These are phyloP conservation scores for Gypsophila paniculata DNA, from an alignment of 179 eudicot species.

Conservation along the genomic window DNA sequence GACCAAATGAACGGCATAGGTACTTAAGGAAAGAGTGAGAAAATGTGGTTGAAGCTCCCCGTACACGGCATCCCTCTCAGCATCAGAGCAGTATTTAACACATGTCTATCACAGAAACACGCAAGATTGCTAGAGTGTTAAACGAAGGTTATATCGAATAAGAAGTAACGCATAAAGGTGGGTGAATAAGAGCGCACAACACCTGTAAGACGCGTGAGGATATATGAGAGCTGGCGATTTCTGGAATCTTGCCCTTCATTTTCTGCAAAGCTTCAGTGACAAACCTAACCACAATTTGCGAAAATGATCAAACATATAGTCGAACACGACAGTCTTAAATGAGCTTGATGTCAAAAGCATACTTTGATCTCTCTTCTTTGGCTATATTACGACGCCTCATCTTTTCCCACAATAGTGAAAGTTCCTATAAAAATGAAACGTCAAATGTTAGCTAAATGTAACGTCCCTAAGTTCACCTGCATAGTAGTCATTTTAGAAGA, in stretches of 20 bases:
- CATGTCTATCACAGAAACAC: conserved; percentile 56
- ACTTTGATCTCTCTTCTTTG: conserved; percentile 90
- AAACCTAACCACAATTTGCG: conserved; percentile 39
- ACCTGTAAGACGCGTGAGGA: conserved; percentile 99
- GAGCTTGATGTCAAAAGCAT: conserved; percentile 21
- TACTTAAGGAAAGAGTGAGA: conserved; percentile 67
- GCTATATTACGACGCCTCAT: conserved; percentile 81
- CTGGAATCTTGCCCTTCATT: conserved; percentile 89
- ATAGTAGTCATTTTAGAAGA: no score
- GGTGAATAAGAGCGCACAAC: conserved; percentile 17
- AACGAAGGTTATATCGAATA: not conserved
- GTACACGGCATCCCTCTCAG: conserved; percentile 68
- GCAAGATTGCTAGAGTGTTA: conserved; percentile 12
- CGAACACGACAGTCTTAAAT: not conserved
- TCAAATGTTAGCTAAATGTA: conserved; percentile 11
- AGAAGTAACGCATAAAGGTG: not conserved
- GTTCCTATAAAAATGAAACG: conserved; percentile 47
- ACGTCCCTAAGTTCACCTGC: no score
- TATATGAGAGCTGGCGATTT: conserved; percentile 85
- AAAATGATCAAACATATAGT: conserved; percentile 12
- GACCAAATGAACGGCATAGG: conserved; percentile 85
- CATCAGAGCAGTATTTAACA: conserved; percentile 75
- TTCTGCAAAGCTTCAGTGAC: conserved; percentile 73
- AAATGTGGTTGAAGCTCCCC: conserved; percentile 81
- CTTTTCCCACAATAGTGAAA: conserved; percentile 89